Evolutionary conservation across 306 rosid genomes (phyloP).

Genomic region (Gastrolobium bilobum): DNA sequence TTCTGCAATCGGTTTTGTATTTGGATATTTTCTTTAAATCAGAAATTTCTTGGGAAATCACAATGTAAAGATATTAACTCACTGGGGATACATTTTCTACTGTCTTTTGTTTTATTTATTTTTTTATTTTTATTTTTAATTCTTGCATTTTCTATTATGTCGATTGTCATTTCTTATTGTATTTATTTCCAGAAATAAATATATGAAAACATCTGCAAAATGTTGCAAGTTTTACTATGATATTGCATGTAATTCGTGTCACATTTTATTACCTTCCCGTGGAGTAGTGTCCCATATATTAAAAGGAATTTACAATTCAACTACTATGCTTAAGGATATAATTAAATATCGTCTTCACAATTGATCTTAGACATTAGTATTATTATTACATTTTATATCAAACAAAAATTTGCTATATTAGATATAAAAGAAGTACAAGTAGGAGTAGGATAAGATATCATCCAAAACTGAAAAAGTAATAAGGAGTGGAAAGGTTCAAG

Average conservation of each 20-base stretch:
- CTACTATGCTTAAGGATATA: background rate
- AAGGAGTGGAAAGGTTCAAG: background rate
- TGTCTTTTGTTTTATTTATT: background rate
- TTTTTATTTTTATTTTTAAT: background rate
- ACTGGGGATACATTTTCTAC: conserved; percentile 6
- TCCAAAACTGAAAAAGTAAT: background rate
- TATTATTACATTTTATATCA: background rate
- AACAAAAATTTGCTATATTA: background rate
- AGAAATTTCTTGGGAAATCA: background rate
- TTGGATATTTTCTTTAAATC: background rate
- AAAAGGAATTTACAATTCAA: conserved; percentile 7
- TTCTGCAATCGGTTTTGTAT: conserved; percentile 9
- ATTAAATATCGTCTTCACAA: background rate
- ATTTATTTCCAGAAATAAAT: conserved; percentile 1
- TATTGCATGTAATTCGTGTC: background rate
- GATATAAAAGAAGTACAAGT: background rate
- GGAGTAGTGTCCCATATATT: background rate
- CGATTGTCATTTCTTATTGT: background rate
- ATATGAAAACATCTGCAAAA: background rate
- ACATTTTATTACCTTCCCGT: background rate
- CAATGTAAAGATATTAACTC: background rate
- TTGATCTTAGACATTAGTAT: conserved; percentile 21
- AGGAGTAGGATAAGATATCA: background rate
- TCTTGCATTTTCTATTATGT: background rate
- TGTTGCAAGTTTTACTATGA: background rate